phyloP scores from a whole-genome alignment of 495 filamentous ascomycete genomes.

The Trichoderma reesei region DNA sequence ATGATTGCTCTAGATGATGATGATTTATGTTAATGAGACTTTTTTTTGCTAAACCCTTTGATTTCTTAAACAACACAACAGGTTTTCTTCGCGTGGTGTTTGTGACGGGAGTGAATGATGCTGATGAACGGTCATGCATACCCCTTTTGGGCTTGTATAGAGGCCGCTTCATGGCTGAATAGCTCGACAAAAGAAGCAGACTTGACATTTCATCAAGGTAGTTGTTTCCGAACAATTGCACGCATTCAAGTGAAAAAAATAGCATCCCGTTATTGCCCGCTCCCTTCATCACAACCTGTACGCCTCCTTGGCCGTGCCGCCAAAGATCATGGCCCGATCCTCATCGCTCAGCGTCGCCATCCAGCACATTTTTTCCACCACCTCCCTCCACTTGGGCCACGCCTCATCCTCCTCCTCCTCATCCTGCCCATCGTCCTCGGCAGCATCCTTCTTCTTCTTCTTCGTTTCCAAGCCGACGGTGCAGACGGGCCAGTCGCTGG shows the following conservation, averaged over 20 bases:
- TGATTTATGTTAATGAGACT: neutral
- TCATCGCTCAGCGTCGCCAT: conserved; percentile 44
- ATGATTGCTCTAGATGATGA: neutral
- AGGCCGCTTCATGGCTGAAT: too few species aligned
- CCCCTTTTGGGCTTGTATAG: too few species aligned
- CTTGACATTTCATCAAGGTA: too few species aligned
- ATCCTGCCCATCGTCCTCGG: too few species aligned
- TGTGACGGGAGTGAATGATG: too few species aligned
- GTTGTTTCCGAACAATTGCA: too few species aligned
- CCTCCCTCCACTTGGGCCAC: too few species aligned
- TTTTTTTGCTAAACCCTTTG: neutral
- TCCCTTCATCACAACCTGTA: conserved; percentile 35
- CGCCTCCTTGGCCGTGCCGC: conserved; percentile 52
- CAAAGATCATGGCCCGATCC: conserved; percentile 57
- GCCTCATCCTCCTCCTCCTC: too few species aligned
- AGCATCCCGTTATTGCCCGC: neutral
- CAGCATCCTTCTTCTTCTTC: conserved; percentile 43
- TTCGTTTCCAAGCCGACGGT: conserved; percentile 51
- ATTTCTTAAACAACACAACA: too few species aligned
- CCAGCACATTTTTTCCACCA: conserved; percentile 48
- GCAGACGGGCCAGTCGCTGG: conserved; percentile 85
- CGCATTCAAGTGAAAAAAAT: neutral
- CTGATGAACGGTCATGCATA: too few species aligned
- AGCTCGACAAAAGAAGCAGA: too few species aligned
- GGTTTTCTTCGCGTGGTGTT: too few species aligned